Evolutionary conservation across 257 asterid species (phyloP), one percentile per base, ranked within the genome.

Genomic region (Asclepias syriaca): DNA sequence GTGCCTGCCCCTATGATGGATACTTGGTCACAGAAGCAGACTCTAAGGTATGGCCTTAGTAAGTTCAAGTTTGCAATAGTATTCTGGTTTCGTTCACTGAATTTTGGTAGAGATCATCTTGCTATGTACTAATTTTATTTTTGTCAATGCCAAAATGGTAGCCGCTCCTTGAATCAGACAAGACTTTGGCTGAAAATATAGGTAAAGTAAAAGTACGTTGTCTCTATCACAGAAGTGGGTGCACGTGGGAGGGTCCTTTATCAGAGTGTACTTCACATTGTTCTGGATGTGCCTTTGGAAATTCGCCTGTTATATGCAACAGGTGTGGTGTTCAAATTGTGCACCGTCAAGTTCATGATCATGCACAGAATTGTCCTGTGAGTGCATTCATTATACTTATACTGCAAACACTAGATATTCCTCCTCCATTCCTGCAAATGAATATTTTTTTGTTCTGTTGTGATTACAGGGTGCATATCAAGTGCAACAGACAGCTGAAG

Each of bases 291-390:
- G 61, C 93, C 73, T 91, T 87, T 82, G 99, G 98, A 49, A 84
- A 85, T 70, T 88, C 97, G 32, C 93, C 97, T 4, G 98, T 94
- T 54, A 80, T 94, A 77, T 94, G 99, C 86, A 87, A 91, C 81
- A 78, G 89, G 79, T 94, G 99, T 72, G 95, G 96, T 2, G 65
- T 90, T 74, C 96, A 89, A 81, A 87, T 91, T 79, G 87, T 88
- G 80, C 97, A 91, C 84, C 96, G 96, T 53, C 93, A 91, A 87
- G 97, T 92, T 15, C 93, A 89, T n/a, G 98, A 94, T n/a, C 99
- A 91, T 73, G 99, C 97, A 13, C 90, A 82, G 80, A 86, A 72
- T 78, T 94, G 99, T 75, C 84, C 93, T 15, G 99, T 94, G 85
- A 86, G 99, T 81, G 71, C 54, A 37, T 78, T 34, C 50, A 54